Percentiles rank a stretch among this genome's conserved stretches.
These are phyloP conservation scores for Leishmania turanica DNA, from an alignment of 208 protist species.

Conservation along the genomic window DNA sequence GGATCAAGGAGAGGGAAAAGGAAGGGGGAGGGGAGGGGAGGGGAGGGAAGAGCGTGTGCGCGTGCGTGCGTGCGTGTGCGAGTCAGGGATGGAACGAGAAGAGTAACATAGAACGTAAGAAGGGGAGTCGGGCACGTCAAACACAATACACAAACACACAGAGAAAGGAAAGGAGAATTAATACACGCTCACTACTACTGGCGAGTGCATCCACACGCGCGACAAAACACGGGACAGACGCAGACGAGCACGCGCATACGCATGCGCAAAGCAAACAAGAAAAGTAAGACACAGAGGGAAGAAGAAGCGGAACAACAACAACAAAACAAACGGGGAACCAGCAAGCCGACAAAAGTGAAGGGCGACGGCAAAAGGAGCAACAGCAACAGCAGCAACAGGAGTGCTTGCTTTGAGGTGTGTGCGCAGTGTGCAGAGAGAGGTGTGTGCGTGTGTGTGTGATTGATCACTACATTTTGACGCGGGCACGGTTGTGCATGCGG, in stretches of 20 bases:
- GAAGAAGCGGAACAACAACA: neutral
- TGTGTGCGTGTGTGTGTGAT: neutral
- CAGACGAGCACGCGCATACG: neutral
- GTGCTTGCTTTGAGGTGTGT: neutral
- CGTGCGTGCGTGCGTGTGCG: no score
- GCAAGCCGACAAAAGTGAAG: neutral
- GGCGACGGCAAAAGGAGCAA: neutral
- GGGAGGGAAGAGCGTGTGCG: no score
- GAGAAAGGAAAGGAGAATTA: no score
- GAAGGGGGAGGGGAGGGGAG: no score
- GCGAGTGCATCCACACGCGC: neutral
- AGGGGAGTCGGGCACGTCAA: no score
- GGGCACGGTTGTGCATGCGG: neutral
- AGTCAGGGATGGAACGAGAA: no score
- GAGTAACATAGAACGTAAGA: no score
- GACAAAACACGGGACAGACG: neutral
- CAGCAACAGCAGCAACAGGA: neutral
- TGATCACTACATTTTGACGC: neutral
- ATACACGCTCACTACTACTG: no score
- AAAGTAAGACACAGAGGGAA: neutral
- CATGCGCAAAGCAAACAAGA: neutral
- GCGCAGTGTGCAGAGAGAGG: neutral
- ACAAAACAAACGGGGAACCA: neutral
- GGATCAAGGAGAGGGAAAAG: no score
- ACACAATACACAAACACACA: no score